Base-by-base conservation (phyloP, 306 rosid species). In the Citrullus mucosospermus region DNA sequence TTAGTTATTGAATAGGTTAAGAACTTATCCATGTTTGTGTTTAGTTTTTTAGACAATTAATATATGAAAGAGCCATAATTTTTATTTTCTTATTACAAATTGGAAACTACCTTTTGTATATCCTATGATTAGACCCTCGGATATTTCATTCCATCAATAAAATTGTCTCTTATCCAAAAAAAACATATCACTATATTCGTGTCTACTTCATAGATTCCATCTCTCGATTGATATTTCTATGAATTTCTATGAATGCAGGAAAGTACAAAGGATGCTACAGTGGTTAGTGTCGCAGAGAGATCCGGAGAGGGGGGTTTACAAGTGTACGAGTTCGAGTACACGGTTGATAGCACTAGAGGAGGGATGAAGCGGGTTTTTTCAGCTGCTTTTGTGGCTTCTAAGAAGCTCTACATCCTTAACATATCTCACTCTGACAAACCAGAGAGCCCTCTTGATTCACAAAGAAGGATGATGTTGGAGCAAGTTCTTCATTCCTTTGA, bases 301-400 rank as follows among this genome's bases (percentile, higher is more conserved):
- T 74, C 87, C 11, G 94, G 98, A 38, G 61, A 82, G 39, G 83
- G 89, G 79, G 93, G 93, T 34, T 77, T 88, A 75, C 87, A 85
- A 74, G 85, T 94, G 65, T 94, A 94, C 44, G 97, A 94, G 85
- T 88, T 94, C 78, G 97, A 94, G 81, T 92, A 92, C 78, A 78
- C 36, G 78, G 20, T 92, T 56, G 95, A 94, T 79, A 92, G 97
- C 88, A 85, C 93, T 14, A 78, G 98, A 20, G 98, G 98, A 85
- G 98, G 98, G 69, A 65, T 88, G 86, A 94, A 90, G 85, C 89
- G 93, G 82, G 81, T 94, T 5, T 92, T 94, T 79, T 81, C 98
- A 18, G 97, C 97, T 12, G 98, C 90, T 82, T 94, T 94, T 84
- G 98, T 94, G 74, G 86, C 91, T 68, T 92, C 91, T 68, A 90